Percentiles rank a stretch among this genome's conserved stretches.
These are phyloP conservation scores for Fusarium brevicatenulatum DNA, from an alignment of 2,329 filamentous ascomycete genomes.

Conservation along the genomic window DNA sequence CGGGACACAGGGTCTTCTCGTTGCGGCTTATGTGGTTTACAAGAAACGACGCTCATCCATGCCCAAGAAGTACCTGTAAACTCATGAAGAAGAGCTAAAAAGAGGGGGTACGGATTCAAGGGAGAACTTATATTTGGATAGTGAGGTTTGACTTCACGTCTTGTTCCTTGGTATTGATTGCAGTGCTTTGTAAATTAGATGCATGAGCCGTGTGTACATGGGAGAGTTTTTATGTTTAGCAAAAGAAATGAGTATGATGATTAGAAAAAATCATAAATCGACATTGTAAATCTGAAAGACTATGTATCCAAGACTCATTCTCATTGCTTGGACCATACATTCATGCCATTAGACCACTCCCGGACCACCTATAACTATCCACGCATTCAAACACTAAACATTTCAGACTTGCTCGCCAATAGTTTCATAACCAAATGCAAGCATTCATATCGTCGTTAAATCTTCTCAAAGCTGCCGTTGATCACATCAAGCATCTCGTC, in stretches of 20 bases:
- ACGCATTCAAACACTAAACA: constrained; percentile 4
- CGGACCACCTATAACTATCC: not conserved
- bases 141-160: constrained; percentile 22
- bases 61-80: constrained; percentile 91
- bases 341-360: not conserved
- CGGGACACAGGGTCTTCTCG: constrained; percentile 77
- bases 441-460: constrained; percentile 16
- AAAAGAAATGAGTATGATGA: constrained; percentile 39
- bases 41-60: constrained; percentile 79
- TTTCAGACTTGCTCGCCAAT: not conserved
- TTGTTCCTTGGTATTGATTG: constrained; percentile 6
- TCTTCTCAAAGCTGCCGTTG: constrained; percentile 51
- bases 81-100: constrained; percentile 4
- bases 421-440: not conserved
- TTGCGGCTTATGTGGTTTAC: constrained; percentile 77
- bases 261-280: constrained; percentile 19
- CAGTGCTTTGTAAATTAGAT: constrained; percentile 37
- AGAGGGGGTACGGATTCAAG: not conserved
- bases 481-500: constrained; percentile 74
- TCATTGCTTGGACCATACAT: not conserved
- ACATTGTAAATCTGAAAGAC: not conserved
- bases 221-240: constrained; percentile 24
- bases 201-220: constrained; percentile 32
- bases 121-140: constrained; percentile 20
- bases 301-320: not conserved